Percentiles rank a stretch among this genome's conserved stretches.
Conservation (phyloP, 2,329 filamentous ascomycete genomes). For the Aspergillus sp. region DNA sequence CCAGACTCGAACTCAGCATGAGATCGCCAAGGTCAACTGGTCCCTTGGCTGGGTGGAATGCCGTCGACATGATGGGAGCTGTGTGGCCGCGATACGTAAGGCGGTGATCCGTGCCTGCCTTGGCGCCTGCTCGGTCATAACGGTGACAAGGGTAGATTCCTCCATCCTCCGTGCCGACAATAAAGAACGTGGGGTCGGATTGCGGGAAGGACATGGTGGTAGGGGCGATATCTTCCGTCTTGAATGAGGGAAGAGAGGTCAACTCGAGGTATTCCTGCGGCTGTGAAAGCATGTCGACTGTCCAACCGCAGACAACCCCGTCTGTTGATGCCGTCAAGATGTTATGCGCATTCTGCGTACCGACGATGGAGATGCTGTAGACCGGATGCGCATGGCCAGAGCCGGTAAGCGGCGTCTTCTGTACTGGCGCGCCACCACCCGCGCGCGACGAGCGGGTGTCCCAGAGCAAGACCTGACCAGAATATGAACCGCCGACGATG, state of each 20-base stretch:
- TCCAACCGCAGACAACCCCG: slow-evolving; percentile 94
- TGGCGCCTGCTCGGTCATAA: slow-evolving; percentile 94
- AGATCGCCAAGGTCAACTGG: slow-evolving; percentile 91
- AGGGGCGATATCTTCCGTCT: slow-evolving; percentile 89
- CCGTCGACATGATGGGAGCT: slow-evolving; percentile 89
- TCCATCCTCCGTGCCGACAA: slow-evolving; percentile 93
- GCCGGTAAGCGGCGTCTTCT: slow-evolving; percentile 91
- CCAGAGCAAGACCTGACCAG: slow-evolving; percentile 92
- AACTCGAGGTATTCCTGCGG: slow-evolving; percentile 91
- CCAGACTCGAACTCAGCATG: slow-evolving; percentile 81
- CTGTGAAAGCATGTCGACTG: slow-evolving; percentile 93
- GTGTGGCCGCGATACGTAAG: slow-evolving; percentile 85
- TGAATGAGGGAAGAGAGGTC: slow-evolving; percentile 73
- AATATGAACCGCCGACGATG: slow-evolving; percentile 92
- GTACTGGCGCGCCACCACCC: slow-evolving; percentile 60
- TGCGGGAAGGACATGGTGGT: slow-evolving; percentile 92
- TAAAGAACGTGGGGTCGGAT: slow-evolving; percentile 93
- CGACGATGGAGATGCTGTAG: slow-evolving; percentile 90
- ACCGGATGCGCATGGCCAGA: slow-evolving; percentile 94
- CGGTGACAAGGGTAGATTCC: slow-evolving; percentile 93
- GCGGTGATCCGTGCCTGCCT: slow-evolving; percentile 85
- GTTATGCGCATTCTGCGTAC: slow-evolving; percentile 97
- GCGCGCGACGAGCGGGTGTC: slow-evolving; percentile 84
- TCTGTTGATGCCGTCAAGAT: slow-evolving; percentile 96
- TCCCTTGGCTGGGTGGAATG: slow-evolving; percentile 88